Conservation (phyloP, 768 basidiomycete species). For the Erythrobasidium yunnanense region DNA sequence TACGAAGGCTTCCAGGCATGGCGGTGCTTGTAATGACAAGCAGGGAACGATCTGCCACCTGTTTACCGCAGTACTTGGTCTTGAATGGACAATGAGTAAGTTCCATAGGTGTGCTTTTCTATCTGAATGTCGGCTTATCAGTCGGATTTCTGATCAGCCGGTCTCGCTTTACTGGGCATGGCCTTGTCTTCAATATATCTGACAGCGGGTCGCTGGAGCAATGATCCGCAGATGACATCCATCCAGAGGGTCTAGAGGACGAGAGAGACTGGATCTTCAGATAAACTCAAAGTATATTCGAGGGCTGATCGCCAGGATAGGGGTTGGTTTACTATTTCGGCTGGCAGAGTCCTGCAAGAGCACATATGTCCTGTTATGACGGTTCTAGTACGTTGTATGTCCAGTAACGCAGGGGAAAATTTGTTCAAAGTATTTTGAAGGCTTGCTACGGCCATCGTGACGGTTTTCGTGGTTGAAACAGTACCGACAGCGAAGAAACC, state of each 20-base stretch:
- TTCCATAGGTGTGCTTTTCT: background rate
- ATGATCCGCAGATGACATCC: background rate
- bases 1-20: background rate
- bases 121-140: background rate
- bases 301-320: no score
- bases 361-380: no score
- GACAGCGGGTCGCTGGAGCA: background rate
- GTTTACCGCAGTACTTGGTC: background rate
- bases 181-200: background rate
- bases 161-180: background rate
- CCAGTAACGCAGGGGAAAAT: no score
- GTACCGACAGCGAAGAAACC: no score
- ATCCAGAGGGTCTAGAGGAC: background rate
- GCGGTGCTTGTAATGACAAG: background rate
- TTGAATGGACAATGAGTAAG: slow-evolving; percentile 11
- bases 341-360: no score
- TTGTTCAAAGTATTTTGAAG: no score
- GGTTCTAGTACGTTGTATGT: no score
- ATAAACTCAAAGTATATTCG: no score
- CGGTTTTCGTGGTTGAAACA: no score
- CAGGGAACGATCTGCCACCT: background rate
- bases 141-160: background rate
- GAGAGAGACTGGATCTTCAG: no score
- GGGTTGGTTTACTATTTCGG: no score
- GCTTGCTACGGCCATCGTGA: no score